phyloP scores from a whole-genome alignment of 2,329 filamentous ascomycete genomes.

The Domatiomyces globalis region DNA sequence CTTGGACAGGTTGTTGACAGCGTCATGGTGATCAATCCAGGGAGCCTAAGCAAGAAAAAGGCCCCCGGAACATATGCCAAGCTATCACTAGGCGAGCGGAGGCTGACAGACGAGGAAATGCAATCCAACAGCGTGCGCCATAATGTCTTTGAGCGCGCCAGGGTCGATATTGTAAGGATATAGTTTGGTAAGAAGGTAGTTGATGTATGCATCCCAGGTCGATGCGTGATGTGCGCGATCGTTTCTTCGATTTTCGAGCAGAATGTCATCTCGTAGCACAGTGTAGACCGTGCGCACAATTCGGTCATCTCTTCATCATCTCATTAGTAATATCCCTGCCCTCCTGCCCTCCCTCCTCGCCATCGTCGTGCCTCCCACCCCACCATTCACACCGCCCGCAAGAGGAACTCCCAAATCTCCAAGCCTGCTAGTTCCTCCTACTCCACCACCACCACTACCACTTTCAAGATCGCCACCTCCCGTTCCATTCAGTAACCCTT shows the following conservation, averaged over 20 bases:
- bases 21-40: constrained; percentile 82
- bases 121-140: constrained; percentile 49
- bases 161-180: constrained; percentile 78
- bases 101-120: constrained; percentile 43
- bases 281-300: too few relatives aligned
- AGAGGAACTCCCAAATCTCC: constrained; percentile 2
- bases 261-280: too few relatives aligned
- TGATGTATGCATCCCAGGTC: background rate
- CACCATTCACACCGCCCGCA: constrained; percentile 1
- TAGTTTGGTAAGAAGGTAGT: constrained; percentile 21
- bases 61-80: constrained; percentile 76
- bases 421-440: constrained; percentile 1
- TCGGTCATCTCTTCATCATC: constrained; percentile 5
- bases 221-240: background rate
- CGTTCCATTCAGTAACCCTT: constrained; percentile 5
- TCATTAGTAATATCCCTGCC: constrained; percentile 10
- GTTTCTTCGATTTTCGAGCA: background rate
- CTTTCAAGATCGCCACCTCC: background rate
- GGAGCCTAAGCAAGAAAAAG: constrained; percentile 68
- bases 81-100: constrained; percentile 57
- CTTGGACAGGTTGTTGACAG: constrained; percentile 64
- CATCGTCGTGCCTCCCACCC: constrained; percentile 3
- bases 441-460: constrained; percentile 5
- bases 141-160: constrained; percentile 63
- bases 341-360: constrained; percentile 6